Percentiles rank a stretch among this genome's conserved stretches.
phyloP scores from a whole-genome alignment of 345 rosid species.

The Barbarea vulgaris region DNA sequence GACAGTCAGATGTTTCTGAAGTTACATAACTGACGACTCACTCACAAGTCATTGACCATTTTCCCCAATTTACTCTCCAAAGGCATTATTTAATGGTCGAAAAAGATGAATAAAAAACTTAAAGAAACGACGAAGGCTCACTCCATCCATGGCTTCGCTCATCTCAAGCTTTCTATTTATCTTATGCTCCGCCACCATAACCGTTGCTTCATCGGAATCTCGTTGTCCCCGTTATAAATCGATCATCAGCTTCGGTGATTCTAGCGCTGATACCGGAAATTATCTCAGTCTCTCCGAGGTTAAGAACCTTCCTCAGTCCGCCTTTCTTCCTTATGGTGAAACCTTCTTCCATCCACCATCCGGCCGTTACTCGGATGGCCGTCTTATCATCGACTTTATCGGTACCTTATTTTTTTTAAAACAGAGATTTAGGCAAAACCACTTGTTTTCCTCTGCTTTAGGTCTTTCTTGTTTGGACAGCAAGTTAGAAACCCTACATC shows the following conservation, averaged over 20 bases:
- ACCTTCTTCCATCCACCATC: conserved; percentile 50
- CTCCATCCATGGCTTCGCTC: conserved; percentile 29
- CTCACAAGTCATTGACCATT: too few relatives aligned
- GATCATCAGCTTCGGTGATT: conserved; percentile 65
- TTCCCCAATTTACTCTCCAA: too few relatives aligned
- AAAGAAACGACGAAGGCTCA: background rate
- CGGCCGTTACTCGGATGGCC: conserved; percentile 56
- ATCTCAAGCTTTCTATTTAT: conserved; percentile 17
- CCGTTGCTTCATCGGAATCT: conserved; percentile 3
- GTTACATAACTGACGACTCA: background rate
- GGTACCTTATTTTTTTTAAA: too few relatives aligned
- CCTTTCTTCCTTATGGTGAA: conserved; percentile 51
- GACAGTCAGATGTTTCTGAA: background rate
- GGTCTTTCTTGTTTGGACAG: background rate
- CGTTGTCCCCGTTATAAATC: conserved; percentile 25
- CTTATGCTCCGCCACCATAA: background rate
- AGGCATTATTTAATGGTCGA: background rate
- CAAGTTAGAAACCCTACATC: conserved; percentile 9
- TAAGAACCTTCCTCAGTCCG: conserved; percentile 23
- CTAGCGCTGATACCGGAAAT: conserved; percentile 57
- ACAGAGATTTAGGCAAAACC: too few relatives aligned
- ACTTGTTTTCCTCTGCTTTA: background rate
- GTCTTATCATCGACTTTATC: conserved; percentile 56
- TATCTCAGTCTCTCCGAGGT: conserved; percentile 16
- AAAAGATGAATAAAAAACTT: background rate